Percentiles rank a stretch among this genome's conserved stretches.
Evolutionary conservation across 352 stramenopile genomes (phyloP).

Genomic region (Globisporangium megalacanthum): DNA sequence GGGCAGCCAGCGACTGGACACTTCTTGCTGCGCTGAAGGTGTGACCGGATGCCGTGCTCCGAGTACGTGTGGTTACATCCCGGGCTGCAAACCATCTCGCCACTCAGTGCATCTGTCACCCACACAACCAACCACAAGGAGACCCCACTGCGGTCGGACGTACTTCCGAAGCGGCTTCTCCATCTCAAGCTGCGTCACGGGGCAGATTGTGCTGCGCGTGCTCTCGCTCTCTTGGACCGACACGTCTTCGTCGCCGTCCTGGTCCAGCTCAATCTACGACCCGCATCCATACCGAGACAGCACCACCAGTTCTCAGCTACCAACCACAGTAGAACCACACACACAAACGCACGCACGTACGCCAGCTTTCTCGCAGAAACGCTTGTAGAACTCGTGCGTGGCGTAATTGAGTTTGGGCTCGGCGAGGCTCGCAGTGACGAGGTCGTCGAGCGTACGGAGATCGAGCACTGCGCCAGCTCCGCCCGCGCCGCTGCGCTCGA

Average conservation of each 20-base stretch:
- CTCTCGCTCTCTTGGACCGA: slow-evolving; percentile 81
- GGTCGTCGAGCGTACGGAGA: slow-evolving; percentile 49
- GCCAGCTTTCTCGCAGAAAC: slow-evolving; percentile 68
- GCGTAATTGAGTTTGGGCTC: slow-evolving; percentile 50
- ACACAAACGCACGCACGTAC: slow-evolving; percentile 19
- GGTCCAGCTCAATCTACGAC: slow-evolving; percentile 62
- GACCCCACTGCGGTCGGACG: neutral
- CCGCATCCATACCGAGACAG: neutral
- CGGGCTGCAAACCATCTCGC: slow-evolving; percentile 29
- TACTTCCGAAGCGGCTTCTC: slow-evolving; percentile 73
- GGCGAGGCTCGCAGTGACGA: slow-evolving; percentile 45
- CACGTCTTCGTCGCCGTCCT: slow-evolving; percentile 70
- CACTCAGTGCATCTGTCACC: neutral
- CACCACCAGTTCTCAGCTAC: neutral
- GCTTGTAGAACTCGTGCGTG: slow-evolving; percentile 74
- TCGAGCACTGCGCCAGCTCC: slow-evolving; percentile 27
- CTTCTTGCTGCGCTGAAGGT: slow-evolving; percentile 68
- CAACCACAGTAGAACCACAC: neutral
- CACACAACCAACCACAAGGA: neutral
- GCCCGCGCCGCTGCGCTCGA: slow-evolving; percentile 26
- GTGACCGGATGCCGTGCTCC: slow-evolving; percentile 61
- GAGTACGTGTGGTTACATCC: slow-evolving; percentile 79
- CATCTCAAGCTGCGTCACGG: slow-evolving; percentile 81
- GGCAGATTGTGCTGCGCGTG: slow-evolving; percentile 61
- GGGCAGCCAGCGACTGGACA: slow-evolving; percentile 78